Base-by-base conservation (phyloP, 2,329 filamentous ascomycete species). In the Scedosporium apiospermum region DNA sequence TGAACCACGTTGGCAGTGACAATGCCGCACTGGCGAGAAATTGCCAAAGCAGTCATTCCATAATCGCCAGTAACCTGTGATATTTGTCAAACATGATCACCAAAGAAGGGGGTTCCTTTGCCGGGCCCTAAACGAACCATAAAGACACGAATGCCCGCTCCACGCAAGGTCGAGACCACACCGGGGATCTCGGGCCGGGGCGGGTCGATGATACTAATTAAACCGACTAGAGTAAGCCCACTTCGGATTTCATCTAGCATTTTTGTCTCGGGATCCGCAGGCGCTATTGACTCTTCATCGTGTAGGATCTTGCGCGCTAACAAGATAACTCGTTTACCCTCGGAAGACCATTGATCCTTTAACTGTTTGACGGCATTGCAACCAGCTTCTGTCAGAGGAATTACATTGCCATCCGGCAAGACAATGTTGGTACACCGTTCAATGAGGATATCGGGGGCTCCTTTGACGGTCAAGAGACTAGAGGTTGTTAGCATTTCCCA, bases 171-270 rank as follows among this genome's bases (percentile, higher is more conserved):
- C n/a, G 77, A 75, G 51, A 91, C 83, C 0, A 88, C 85, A 2
- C 81, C 82, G 0, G 82, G 85, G 3, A 90, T 90, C 70, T 55
- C 51, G 10, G 51, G n/a, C 1, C 51, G 51, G 1, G 51, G 51
- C 1, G 51, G 51, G 51, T 93, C 90, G 60, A 91, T 89, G 38
- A 95, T 86, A 49, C 88, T 89, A 27, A 92, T 84, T 3, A 96
- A 76, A 14, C 91, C 91, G 27, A 89, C 83, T 65, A 93, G 85
- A 0, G 81, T 84, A 38, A 95, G 80, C 3, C 85, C 82, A 2
- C 6, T 34, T 34, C 30, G 30, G 80, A 76, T 78, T 73, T 41
- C 74, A 77, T 6, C 9, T 9, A 34, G 30, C 5, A 34, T 34
- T 34, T 34, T 34, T 6, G 5, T 6, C 30, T 34, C 30, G 30